These are phyloP conservation scores for Neurospora sp. DNA, from an alignment of 495 filamentous ascomycete genomes.

Conservation along the genomic window DNA sequence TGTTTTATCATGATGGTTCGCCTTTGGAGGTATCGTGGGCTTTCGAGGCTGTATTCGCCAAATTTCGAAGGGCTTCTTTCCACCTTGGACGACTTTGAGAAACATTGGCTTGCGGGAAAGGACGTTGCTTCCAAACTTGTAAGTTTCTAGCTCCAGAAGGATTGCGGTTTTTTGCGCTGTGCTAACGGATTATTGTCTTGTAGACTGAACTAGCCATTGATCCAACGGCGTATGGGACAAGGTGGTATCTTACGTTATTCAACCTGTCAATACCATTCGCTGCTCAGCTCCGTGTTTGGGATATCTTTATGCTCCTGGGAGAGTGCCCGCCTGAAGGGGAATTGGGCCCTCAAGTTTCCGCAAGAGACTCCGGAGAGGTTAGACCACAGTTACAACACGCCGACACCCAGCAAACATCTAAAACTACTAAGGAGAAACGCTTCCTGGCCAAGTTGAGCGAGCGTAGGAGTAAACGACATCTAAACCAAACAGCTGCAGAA, in stretches of 20 bases:
- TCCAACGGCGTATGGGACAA: conserved; percentile 84
- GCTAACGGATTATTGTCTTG: conserved; percentile 1
- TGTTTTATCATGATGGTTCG: conserved; percentile 92
- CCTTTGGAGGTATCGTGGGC: conserved; percentile 78
- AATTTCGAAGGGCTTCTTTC: conserved; percentile 85
- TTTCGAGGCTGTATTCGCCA: conserved; percentile 72
- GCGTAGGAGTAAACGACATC: neutral
- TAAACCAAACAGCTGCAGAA: neutral
- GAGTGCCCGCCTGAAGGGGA: conserved; percentile 37
- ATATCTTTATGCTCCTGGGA: conserved; percentile 95
- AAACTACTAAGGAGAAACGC: neutral
- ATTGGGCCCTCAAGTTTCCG: conserved; percentile 11
- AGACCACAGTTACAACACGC: conserved; percentile 4
- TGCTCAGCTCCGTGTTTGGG: conserved; percentile 97
- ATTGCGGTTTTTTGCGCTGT: neutral
- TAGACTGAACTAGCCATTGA: conserved; percentile 73
- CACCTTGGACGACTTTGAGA: conserved; percentile 81
- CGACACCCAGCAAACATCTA: neutral
- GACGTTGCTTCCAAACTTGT: conserved; percentile 71
- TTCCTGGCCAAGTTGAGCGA: neutral
- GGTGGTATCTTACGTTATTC: conserved; percentile 97
- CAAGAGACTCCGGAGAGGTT: neutral
- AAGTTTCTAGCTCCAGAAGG: conserved; percentile 27
- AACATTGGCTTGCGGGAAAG: conserved; percentile 66
- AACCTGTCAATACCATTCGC: conserved; percentile 94